phyloP scores from a whole-genome alignment of 495 filamentous ascomycete genomes.

The Neurospora hispaniola region DNA sequence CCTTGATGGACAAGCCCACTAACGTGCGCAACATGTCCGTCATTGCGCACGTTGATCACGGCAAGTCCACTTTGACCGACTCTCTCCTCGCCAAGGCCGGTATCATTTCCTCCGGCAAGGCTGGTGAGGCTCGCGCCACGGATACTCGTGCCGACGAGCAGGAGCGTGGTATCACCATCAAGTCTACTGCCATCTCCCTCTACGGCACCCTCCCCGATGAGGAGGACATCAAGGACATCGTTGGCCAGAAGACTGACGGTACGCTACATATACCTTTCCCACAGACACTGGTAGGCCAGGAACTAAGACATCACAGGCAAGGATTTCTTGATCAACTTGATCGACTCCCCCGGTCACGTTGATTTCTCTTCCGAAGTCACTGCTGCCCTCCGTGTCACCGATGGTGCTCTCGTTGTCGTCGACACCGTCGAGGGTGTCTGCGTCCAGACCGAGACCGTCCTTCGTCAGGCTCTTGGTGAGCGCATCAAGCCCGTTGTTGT shows the following conservation, averaged over 20 bases:
- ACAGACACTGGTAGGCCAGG: neutral
- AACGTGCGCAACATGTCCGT: slow-evolving; percentile 99
- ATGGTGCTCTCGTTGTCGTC: slow-evolving; percentile 98
- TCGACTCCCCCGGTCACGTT: slow-evolving; percentile 99
- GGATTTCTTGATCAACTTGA: slow-evolving; percentile 99
- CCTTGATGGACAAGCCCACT: slow-evolving; percentile 87
- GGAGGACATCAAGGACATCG: slow-evolving; percentile 91
- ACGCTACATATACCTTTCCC: slow-evolving; percentile 1
- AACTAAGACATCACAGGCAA: slow-evolving; percentile 32
- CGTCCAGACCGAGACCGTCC: slow-evolving; percentile 99
- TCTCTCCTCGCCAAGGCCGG: slow-evolving; percentile 97
- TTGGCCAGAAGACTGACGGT: slow-evolving; percentile 68
- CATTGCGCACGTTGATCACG: slow-evolving; percentile 99
- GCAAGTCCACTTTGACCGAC: slow-evolving; percentile 98
- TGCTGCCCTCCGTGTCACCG: slow-evolving; percentile 98
- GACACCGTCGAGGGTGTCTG: slow-evolving; percentile 99
- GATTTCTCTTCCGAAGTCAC: slow-evolving; percentile 99
- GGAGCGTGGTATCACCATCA: slow-evolving; percentile 99
- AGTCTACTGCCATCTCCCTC: slow-evolving; percentile 98
- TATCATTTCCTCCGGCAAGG: slow-evolving; percentile 98
- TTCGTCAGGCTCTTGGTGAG: slow-evolving; percentile 98
- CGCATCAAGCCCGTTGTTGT: slow-evolving; percentile 99
- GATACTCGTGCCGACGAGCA: slow-evolving; percentile 97
- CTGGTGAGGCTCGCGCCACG: slow-evolving; percentile 89
- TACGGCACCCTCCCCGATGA: slow-evolving; percentile 73